Evolutionary conservation across 345 rosid species (phyloP), one percentile per base, ranked within the genome.

Genomic region (Arabis alpina): DNA sequence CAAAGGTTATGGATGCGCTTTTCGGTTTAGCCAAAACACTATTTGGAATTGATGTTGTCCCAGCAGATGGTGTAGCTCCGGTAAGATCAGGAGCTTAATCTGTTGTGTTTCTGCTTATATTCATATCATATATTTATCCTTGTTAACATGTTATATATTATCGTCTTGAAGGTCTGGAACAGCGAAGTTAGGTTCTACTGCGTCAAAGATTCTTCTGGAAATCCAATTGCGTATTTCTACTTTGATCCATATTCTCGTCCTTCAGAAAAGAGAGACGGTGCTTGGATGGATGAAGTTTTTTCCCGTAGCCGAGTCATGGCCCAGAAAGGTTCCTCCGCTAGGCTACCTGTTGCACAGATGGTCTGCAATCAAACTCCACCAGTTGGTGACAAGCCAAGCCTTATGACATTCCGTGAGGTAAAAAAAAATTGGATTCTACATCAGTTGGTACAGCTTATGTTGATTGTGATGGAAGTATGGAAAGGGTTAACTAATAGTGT

Each of bases 171-270:
- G 98, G 92, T 93, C 54, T 93, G 98, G 98, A 88, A 87, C 79
- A 83, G 71, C 6, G 94, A 93, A 43, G 92, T 93, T 34, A 85
- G 76, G 74, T 93, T 93, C 80, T 93, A 87, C 74, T 7, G 87
- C 48, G 87, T 93, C 57, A 89, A 91, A 70, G 96, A 93, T 76
- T 84, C 94, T 64, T 84, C 87, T 55, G 91, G 96, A 48, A 80
- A 73, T 68, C 90, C 98, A 44, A 68, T 67, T 77, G 96, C 98
- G 8, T 91, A 93, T 76, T 93, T 93, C 72, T 91, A 91, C 79
- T 93, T 93, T 74, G 98, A 93, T 82, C 97, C 98, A 54, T 91
- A 87, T 71, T 88, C 97, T 66, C 97, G 98, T 54, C 97, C 98
- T 45, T 82, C 98, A 34, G 94, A 93, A 68, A 93, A 93, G 77